Evolutionary conservation across 305 asterid species (phyloP).

Genomic region (Solanum aculeatissimum): DNA sequence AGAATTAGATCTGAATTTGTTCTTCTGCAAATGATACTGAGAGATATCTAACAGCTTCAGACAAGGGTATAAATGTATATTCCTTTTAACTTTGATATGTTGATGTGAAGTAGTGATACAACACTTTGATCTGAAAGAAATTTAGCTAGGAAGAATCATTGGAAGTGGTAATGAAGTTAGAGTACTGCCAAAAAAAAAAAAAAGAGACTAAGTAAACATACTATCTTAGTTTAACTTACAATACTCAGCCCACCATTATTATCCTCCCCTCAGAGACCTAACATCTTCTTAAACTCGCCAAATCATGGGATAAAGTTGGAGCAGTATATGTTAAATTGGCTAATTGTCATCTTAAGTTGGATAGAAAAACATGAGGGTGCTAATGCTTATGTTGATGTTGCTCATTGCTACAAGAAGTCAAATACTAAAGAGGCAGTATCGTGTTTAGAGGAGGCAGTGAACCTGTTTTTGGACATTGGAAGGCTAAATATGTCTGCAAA

Average conservation of each 20-base stretch:
- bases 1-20: neutral
- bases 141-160: neutral
- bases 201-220: neutral
- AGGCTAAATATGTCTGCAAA: no score
- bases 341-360: constrained; percentile 60
- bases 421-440: constrained; percentile 46
- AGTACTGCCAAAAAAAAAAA: neutral
- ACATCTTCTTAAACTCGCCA: neutral
- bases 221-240: neutral
- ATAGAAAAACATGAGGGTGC: constrained; percentile 83
- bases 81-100: neutral
- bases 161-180: neutral
- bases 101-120: neutral
- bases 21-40: neutral
- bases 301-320: constrained; percentile 76
- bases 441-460: no score
- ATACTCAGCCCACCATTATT: neutral
- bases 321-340: constrained; percentile 63
- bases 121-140: neutral
- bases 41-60: neutral
- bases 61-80: neutral
- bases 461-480: no score
- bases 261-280: neutral
- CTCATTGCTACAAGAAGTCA: constrained; percentile 57
- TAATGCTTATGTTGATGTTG: constrained; percentile 62